Evolutionary conservation across 1,284 basidiomycete genomes (phyloP).

Genomic region (Athelia psychrophila): DNA sequence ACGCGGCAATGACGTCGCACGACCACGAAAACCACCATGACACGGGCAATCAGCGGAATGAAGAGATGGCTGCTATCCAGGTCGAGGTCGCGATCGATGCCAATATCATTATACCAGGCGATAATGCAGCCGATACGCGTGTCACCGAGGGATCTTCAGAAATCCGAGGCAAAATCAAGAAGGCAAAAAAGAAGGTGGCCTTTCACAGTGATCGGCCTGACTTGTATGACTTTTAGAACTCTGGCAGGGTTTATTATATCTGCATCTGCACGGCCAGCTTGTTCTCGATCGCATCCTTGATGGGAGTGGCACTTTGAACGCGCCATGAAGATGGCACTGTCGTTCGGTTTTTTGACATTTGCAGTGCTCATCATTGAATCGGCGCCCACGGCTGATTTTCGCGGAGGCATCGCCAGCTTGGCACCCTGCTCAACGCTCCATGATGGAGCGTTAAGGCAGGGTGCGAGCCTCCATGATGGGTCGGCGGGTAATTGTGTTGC

Average conservation of each 20-base stretch:
- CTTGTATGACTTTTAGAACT: constrained; percentile 49
- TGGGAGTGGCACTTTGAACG: too few species aligned
- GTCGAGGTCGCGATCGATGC: constrained; percentile 26
- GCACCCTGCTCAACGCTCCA: too few species aligned
- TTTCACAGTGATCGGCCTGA: constrained; percentile 70
- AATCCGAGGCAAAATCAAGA: constrained; percentile 35
- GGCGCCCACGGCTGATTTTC: too few species aligned
- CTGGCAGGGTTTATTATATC: constrained; percentile 6
- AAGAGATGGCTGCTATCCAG: constrained; percentile 13
- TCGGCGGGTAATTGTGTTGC: too few species aligned
- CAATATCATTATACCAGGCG: neutral
- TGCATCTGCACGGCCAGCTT: too few species aligned
- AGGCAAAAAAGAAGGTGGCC: constrained; percentile 64
- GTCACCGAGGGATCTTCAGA: neutral
- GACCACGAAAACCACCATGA: constrained; percentile 4
- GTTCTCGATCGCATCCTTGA: too few species aligned
- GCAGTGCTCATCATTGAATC: too few species aligned
- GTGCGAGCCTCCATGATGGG: too few species aligned
- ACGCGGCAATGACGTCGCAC: constrained; percentile 12
- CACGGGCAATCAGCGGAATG: constrained; percentile 3
- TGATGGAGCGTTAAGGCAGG: too few species aligned
- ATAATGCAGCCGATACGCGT: neutral
- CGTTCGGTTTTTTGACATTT: too few species aligned
- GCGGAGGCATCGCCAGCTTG: too few species aligned
- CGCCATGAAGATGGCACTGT: too few species aligned